Conservation (phyloP, 2,329 filamentous ascomycete genomes). For the Alternaria longipes region DNA sequence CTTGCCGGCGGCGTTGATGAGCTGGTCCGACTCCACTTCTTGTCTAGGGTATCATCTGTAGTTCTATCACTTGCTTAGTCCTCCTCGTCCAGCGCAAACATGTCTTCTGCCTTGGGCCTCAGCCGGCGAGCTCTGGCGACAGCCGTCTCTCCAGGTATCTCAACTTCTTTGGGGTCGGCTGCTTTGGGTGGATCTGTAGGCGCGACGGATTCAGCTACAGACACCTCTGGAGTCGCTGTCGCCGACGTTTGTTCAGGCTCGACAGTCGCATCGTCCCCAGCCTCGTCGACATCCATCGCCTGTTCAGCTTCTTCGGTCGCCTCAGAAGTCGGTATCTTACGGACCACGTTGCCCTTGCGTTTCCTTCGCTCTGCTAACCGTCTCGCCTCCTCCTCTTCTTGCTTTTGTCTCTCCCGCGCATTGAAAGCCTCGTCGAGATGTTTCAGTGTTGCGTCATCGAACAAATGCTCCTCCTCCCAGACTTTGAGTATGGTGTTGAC, state of each 20-base stretch:
- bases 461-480: constrained; percentile 47
- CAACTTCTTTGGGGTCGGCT: constrained; percentile 4
- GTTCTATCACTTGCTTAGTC: background rate
- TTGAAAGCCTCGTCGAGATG: constrained; percentile 44
- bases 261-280: constrained; percentile 1
- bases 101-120: constrained; percentile 51
- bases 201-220: background rate
- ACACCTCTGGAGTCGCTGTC: background rate
- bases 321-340: constrained; percentile 17
- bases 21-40: background rate
- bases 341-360: constrained; percentile 26
- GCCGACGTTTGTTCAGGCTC: constrained; percentile 1
- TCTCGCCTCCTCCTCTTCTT: constrained; percentile 70
- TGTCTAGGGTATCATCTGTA: constrained; percentile 15
- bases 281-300: constrained; percentile 32
- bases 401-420: constrained; percentile 51
- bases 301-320: constrained; percentile 27
- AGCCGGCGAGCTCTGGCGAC: constrained; percentile 47
- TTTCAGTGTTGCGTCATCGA: constrained; percentile 39
- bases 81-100: constrained; percentile 48
- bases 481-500: constrained; percentile 46
- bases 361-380: constrained; percentile 64
- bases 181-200: background rate
- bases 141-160: constrained; percentile 44
- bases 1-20: background rate